phyloP scores from a whole-genome alignment of 2,329 filamentous ascomycete genomes.

The Exophiala bonariae region DNA sequence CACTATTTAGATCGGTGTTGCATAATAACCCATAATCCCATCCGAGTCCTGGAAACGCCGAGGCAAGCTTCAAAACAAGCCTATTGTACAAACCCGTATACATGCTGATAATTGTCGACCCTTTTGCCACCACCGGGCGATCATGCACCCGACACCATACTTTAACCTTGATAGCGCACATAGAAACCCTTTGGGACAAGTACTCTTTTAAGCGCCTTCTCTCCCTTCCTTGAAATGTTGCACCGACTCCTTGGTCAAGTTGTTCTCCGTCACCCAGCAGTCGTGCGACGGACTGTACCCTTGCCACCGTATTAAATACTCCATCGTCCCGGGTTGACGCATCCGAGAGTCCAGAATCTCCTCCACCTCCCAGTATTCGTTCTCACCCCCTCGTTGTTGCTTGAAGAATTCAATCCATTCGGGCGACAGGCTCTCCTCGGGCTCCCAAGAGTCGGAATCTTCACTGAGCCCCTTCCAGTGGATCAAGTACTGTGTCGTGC shows the following conservation, averaged over 20 bases:
- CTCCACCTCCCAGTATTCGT: conserved; percentile 3
- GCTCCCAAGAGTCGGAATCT: conserved; percentile 1
- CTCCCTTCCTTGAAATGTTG: background rate
- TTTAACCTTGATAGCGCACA: too few relatives aligned
- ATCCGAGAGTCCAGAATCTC: background rate
- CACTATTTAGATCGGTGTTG: too few relatives aligned
- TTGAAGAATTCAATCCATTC: conserved; percentile 5
- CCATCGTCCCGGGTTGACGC: background rate
- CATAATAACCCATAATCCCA: too few relatives aligned
- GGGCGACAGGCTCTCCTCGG: background rate
- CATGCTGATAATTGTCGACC: too few relatives aligned
- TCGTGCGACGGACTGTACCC: conserved; percentile 2
- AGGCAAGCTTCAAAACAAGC: too few relatives aligned
- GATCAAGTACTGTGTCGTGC: conserved; percentile 3
- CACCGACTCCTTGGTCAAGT: background rate
- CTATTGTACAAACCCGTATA: too few relatives aligned
- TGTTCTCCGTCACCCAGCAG: background rate
- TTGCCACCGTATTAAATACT: conserved; percentile 1
- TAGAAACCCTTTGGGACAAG: too few relatives aligned
- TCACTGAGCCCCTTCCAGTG: background rate
- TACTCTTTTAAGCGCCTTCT: too few relatives aligned
- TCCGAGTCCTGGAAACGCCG: too few relatives aligned
- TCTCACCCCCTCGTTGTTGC: background rate
- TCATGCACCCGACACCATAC: too few relatives aligned
- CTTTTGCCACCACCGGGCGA: too few relatives aligned